These are phyloP conservation scores for Kazachstania sp. DNA, from an alignment of 1,139 yeast genomes.

Conservation along the genomic window DNA sequence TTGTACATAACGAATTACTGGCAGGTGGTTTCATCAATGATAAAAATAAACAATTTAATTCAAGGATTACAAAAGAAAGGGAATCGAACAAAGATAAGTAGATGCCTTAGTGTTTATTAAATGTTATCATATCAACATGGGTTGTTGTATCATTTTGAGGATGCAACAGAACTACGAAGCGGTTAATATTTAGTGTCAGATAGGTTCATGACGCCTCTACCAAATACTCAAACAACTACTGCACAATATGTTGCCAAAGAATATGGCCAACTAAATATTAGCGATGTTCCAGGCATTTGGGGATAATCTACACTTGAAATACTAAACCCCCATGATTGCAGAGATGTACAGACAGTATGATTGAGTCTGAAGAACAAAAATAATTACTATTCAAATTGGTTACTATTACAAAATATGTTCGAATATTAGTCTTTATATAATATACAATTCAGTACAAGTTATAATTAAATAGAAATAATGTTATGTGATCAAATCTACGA, in stretches of 20 bases:
- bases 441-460: neutral
- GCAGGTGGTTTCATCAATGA: constrained; percentile 43
- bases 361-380: no score
- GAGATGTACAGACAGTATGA: no score
- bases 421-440: neutral
- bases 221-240: no score
- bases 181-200: no score
- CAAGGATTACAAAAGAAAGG: constrained; percentile 41
- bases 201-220: no score
- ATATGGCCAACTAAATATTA: no score
- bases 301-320: no score
- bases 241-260: no score
- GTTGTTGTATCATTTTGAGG: neutral
- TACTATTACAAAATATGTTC: neutral
- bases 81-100: neutral
- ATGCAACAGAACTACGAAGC: no score
- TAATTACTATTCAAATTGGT: neutral
- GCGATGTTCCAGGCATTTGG: no score
- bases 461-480: neutral
- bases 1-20: constrained; percentile 5
- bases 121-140: neutral
- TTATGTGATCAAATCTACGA: neutral
- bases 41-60: constrained; percentile 71
- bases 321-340: no score
- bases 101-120: neutral